These are phyloP conservation scores for Telopea speciosissima DNA, from an alignment of 177 flowering plant species.

Conservation along the genomic window DNA sequence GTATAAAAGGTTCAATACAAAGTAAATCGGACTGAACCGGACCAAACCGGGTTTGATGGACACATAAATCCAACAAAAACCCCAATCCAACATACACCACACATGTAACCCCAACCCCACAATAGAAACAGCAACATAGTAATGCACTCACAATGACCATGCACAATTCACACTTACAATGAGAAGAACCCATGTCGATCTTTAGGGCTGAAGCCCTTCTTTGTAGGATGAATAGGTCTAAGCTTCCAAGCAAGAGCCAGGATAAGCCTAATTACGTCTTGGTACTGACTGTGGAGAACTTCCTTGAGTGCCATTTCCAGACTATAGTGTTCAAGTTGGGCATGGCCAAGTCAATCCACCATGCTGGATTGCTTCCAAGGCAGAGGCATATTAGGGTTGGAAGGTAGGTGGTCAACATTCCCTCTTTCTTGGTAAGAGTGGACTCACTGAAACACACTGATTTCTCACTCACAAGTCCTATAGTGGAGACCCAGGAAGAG, in stretches of 20 bases:
- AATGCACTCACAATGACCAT: too few species aligned
- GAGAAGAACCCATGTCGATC: slow-evolving; percentile 25
- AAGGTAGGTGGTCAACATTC: slow-evolving; percentile 40
- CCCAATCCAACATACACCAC: too few species aligned
- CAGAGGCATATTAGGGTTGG: slow-evolving; percentile 37
- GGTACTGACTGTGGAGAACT: slow-evolving; percentile 18
- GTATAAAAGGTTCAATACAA: too few species aligned
- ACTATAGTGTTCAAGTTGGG: slow-evolving; percentile 16
- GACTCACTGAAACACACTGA: slow-evolving; percentile 49
- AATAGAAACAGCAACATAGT: too few species aligned
- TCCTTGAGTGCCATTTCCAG: slow-evolving; percentile 15
- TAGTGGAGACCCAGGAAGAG: slow-evolving; percentile 39
- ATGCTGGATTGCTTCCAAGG: slow-evolving; percentile 13
- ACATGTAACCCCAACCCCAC: too few species aligned
- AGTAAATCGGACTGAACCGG: too few species aligned
- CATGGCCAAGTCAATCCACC: slow-evolving; percentile 13
- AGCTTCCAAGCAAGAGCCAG: slow-evolving; percentile 23
- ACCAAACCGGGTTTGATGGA: too few species aligned
- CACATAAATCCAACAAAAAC: too few species aligned
- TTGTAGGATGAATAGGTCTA: slow-evolving; percentile 31
- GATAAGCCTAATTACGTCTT: slow-evolving; percentile 16
- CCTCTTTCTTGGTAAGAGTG: slow-evolving; percentile 44
- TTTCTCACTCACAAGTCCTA: slow-evolving; percentile 44
- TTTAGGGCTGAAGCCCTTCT: slow-evolving; percentile 36
- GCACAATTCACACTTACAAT: slow-evolving; percentile 27